phyloP scores from a whole-genome alignment of 2,329 filamentous ascomycete genomes.

The Venturia effusa region DNA sequence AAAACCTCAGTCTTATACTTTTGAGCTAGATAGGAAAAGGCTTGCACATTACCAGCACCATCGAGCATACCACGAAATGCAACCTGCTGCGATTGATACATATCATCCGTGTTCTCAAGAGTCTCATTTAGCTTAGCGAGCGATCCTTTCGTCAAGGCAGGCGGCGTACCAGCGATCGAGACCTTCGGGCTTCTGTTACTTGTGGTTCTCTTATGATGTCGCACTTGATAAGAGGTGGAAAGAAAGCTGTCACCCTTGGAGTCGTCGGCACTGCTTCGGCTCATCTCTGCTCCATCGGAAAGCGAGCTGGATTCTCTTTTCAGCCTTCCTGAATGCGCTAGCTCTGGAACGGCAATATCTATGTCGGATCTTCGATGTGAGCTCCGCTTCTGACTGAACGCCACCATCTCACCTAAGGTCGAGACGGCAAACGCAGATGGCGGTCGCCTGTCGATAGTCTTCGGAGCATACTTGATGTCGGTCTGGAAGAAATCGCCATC shows the following conservation, averaged over 20 bases:
- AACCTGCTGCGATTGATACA: constrained; percentile 31
- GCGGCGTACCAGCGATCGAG: constrained; percentile 44
- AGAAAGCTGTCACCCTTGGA: constrained; percentile 45
- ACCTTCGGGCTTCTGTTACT: constrained; percentile 37
- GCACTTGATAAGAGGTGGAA: constrained; percentile 33
- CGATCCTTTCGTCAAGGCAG: constrained; percentile 33
- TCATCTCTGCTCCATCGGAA: constrained; percentile 21
- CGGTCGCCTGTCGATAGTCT: constrained; percentile 46
- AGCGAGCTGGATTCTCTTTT: background rate
- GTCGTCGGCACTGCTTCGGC: constrained; percentile 45
- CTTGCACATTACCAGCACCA: constrained; percentile 27
- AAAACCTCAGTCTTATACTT: constrained; percentile 32
- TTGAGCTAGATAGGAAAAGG: constrained; percentile 32
- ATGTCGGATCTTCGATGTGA: constrained; percentile 30
- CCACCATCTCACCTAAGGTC: constrained; percentile 44
- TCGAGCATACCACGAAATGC: constrained; percentile 39
- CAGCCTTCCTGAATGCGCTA: background rate
- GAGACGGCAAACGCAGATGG: constrained; percentile 47
- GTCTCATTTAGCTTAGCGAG: constrained; percentile 31
- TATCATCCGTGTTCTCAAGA: constrained; percentile 16
- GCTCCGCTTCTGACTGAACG: constrained; percentile 42
- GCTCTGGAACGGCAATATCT: constrained; percentile 20
- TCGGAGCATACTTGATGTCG: constrained; percentile 48
- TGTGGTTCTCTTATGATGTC: constrained; percentile 34
- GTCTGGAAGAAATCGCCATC: constrained; percentile 52